Conservation (phyloP, 202 grass and related monocot genomes). For the Panicum hallii region DNA sequence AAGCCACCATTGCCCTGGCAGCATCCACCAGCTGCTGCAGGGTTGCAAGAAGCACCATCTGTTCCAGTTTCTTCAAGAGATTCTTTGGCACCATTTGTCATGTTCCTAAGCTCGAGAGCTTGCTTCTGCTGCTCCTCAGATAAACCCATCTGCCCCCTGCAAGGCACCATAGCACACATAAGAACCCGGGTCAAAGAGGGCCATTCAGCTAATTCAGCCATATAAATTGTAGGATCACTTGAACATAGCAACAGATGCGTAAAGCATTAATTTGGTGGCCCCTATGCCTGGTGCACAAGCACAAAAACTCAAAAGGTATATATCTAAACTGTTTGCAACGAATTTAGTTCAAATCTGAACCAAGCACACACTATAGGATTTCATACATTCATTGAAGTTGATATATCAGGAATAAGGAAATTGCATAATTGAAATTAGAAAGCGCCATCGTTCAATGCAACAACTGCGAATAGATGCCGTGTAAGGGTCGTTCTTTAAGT, state of each 20-base stretch:
- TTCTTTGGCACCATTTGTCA: constrained; percentile 59
- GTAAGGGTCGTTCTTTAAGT: constrained; percentile 29
- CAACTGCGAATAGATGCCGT: background rate
- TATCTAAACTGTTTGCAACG: background rate
- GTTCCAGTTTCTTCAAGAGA: constrained; percentile 48
- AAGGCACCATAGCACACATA: constrained; percentile 22
- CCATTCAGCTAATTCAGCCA: constrained; percentile 4
- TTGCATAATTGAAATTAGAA: background rate
- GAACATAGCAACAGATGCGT: constrained; percentile 2
- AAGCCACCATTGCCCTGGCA: constrained; percentile 67
- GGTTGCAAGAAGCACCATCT: constrained; percentile 32
- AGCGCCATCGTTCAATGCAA: background rate
- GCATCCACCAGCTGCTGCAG: constrained; percentile 53
- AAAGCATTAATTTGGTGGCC: background rate
- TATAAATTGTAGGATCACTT: background rate
- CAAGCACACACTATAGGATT: background rate
- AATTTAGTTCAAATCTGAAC: constrained; percentile 9
- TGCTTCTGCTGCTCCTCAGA: constrained; percentile 84
- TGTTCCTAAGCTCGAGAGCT: constrained; percentile 59
- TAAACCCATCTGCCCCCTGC: constrained; percentile 82
- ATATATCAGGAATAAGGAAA: constrained; percentile 3
- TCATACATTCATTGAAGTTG: background rate
- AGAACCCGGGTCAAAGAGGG: constrained; percentile 25
- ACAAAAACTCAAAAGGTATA: background rate
- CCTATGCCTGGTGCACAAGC: background rate